These are phyloP conservation scores for Colletotrichum agaves DNA, from an alignment of 2,329 filamentous ascomycete genomes.

Conservation along the genomic window DNA sequence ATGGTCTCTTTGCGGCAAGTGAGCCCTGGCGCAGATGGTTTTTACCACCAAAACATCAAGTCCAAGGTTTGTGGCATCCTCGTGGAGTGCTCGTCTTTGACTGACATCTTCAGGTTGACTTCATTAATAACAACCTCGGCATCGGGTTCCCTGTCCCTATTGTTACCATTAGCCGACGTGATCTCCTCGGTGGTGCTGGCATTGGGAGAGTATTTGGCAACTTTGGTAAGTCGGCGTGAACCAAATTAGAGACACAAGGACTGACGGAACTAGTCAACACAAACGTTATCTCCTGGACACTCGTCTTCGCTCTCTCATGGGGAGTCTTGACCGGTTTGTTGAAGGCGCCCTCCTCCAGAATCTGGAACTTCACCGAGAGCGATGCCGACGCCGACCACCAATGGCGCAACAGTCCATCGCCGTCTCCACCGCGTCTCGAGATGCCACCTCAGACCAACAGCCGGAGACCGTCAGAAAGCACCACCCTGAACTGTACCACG, in stretches of 20 bases:
- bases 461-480: conserved; percentile 25
- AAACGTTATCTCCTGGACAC: conserved; percentile 49
- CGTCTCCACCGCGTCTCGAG: not conserved
- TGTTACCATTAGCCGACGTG: conserved; percentile 54
- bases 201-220: conserved; percentile 57
- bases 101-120: conserved; percentile 52
- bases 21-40: conserved; percentile 37
- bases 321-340: conserved; percentile 12
- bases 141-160: conserved; percentile 63
- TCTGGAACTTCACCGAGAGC: not conserved
- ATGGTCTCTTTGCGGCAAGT: conserved; percentile 45
- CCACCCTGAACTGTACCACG: conserved; percentile 24
- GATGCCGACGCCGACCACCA: not conserved
- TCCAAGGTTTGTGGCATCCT: conserved; percentile 44
- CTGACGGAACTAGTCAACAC: conserved; percentile 45
- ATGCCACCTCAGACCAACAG: not conserved
- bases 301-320: conserved; percentile 43
- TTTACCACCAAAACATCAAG: conserved; percentile 48
- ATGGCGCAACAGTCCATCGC: not conserved
- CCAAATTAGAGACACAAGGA: too few relatives aligned
- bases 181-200: conserved; percentile 45
- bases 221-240: conserved; percentile 51
- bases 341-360: not conserved
- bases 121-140: conserved; percentile 62
- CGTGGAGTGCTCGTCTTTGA: not conserved